Percentiles rank a stretch among this genome's conserved stretches.
These are phyloP conservation scores for Xerocomus spinulosus DNA, from an alignment of 768 basidiomycete genomes.

Conservation along the genomic window DNA sequence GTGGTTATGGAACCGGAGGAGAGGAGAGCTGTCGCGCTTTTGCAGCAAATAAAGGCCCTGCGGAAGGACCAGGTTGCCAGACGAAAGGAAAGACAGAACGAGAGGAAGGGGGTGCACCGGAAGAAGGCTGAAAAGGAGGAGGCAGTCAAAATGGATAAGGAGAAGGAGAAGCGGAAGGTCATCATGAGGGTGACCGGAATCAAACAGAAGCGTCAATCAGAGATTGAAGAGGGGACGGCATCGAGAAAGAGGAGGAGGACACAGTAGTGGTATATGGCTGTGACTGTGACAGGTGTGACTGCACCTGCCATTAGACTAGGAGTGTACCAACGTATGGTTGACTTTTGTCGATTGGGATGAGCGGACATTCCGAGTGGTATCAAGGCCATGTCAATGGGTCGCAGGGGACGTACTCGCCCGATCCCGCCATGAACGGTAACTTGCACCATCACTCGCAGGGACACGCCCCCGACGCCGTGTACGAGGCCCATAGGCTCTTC, in stretches of 20 bases:
- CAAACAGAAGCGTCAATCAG: slow-evolving; percentile 64
- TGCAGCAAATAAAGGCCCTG: slow-evolving; percentile 92
- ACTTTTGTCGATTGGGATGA: slow-evolving; percentile 19
- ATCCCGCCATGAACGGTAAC: slow-evolving; percentile 2
- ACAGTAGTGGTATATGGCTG: background rate
- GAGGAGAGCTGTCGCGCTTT: slow-evolving; percentile 81
- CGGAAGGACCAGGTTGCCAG: slow-evolving; percentile 80
- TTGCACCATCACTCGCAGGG: slow-evolving; percentile 9
- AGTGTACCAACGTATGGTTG: slow-evolving; percentile 2
- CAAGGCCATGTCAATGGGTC: slow-evolving; percentile 11
- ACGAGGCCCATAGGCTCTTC: slow-evolving; percentile 63
- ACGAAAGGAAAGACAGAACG: slow-evolving; percentile 84
- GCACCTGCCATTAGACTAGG: background rate
- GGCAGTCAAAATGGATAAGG: slow-evolving; percentile 56
- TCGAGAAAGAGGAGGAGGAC: slow-evolving; percentile 50
- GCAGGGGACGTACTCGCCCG: slow-evolving; percentile 12
- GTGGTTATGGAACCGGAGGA: slow-evolving; percentile 96
- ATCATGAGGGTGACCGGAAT: slow-evolving; percentile 67
- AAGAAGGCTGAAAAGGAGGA: slow-evolving; percentile 76
- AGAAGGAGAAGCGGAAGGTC: slow-evolving; percentile 73
- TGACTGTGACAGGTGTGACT: slow-evolving; percentile 23
- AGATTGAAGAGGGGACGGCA: slow-evolving; percentile 52
- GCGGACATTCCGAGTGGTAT: slow-evolving; percentile 23
- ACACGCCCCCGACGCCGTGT: slow-evolving; percentile 46
- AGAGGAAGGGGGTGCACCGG: slow-evolving; percentile 58